These are phyloP conservation scores for Cutaneotrichosporon sp. DNA, from an alignment of 1,284 basidiomycete genomes.

Conservation along the genomic window DNA sequence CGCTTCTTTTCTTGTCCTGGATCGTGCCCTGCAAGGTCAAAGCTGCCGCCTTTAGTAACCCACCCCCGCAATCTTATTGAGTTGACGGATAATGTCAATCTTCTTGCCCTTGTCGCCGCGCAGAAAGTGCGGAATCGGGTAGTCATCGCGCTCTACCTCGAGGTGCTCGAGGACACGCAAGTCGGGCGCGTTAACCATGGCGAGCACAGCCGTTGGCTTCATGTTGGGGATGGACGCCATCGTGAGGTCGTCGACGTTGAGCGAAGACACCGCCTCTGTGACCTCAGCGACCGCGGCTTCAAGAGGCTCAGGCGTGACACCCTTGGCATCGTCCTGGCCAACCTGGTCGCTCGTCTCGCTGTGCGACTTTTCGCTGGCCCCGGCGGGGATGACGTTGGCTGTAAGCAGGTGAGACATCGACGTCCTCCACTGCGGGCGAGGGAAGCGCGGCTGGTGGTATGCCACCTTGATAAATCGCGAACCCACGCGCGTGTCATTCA, in stretches of 20 bases:
- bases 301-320: neutral
- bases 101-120: constrained; percentile 1
- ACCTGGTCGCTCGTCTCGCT: no score
- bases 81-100: constrained; percentile 6
- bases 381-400: no score
- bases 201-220: constrained; percentile 1
- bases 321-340: neutral
- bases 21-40: neutral
- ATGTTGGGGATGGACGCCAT: constrained; percentile 2
- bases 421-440: neutral
- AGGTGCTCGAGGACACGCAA: no score
- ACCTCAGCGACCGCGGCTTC: neutral
- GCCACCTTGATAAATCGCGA: constrained; percentile 25
- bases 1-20: constrained; percentile 1
- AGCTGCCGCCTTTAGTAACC: neutral
- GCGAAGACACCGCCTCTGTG: neutral
- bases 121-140: neutral
- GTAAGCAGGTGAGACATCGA: no score
- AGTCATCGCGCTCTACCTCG: neutral
- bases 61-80: constrained; percentile 1
- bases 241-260: constrained; percentile 6
- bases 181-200: neutral
- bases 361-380: no score
- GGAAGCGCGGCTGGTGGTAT: constrained; percentile 29
- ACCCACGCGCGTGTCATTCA: constrained; percentile 30